A percentile compares a stretch with the other conserved stretches of the same genome.
Evolutionary conservation across 768 basidiomycete species (phyloP).

Genomic region (Mycena polygramma): DNA sequence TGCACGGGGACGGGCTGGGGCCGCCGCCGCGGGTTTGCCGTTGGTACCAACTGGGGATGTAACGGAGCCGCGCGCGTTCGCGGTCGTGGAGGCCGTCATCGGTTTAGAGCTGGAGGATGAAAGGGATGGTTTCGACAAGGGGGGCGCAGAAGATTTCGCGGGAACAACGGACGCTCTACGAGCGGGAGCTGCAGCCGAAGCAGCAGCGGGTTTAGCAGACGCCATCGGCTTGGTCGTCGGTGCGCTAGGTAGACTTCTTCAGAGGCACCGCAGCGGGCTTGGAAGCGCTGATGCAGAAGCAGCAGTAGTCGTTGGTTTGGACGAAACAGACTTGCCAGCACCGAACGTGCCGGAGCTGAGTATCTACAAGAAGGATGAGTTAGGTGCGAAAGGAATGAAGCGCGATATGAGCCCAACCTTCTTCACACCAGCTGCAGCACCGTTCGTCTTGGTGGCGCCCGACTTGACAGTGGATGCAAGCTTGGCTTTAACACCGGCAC

Average conservation of each 20-base stretch:
- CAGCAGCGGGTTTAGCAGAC: conserved; percentile 46
- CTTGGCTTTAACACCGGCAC: conserved; percentile 50
- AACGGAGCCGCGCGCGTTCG: conserved; percentile 61
- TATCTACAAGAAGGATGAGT: conserved; percentile 55
- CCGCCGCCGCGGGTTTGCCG: conserved; percentile 53
- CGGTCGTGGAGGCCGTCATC: conserved; percentile 45
- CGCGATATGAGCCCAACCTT: conserved; percentile 63
- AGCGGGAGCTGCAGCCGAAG: conserved; percentile 53
- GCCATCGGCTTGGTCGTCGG: conserved; percentile 54
- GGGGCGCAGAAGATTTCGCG: conserved; percentile 50
- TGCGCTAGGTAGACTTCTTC: conserved; percentile 57
- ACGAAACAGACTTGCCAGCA: conserved; percentile 50
- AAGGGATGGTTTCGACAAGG: conserved; percentile 51
- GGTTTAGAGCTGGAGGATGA: conserved; percentile 59
- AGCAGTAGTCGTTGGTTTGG: conserved; percentile 29
- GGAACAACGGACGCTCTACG: conserved; percentile 60
- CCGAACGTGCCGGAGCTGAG: conserved; percentile 77
- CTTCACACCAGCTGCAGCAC: conserved; percentile 70
- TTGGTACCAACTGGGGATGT: conserved; percentile 72
- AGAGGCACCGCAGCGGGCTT: conserved; percentile 56
- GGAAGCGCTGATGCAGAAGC: conserved; percentile 43
- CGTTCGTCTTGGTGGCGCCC: conserved; percentile 59
- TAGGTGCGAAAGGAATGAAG: conserved; percentile 36
- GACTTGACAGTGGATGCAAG: conserved; percentile 56
- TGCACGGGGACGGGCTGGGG: conserved; percentile 70